These are phyloP conservation scores for Diphasiastrum complanatum DNA, from an alignment of 83 land plant species.

Conservation along the genomic window DNA sequence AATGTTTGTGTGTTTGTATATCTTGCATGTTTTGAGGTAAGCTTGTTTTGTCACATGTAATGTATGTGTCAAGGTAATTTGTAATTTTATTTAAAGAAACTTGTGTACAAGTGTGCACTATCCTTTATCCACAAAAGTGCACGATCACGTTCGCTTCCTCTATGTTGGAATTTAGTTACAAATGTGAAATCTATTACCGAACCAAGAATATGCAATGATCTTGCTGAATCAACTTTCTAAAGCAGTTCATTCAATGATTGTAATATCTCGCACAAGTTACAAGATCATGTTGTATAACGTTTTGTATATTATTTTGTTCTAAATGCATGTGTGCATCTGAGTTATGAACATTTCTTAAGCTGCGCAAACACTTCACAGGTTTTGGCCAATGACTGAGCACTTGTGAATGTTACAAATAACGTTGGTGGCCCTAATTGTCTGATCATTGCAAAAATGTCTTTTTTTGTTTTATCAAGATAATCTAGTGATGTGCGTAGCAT, in stretches of 20 bases:
- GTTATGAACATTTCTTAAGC: background rate
- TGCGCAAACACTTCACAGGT: too few species aligned
- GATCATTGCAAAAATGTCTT: conserved; percentile 4
- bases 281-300: background rate
- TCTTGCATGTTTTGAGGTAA: too few species aligned
- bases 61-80: background rate
- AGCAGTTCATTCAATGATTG: background rate
- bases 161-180: conserved; percentile 1
- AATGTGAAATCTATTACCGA: background rate
- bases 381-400: too few species aligned
- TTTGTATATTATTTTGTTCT: background rate
- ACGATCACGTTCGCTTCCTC: conserved; percentile 4
- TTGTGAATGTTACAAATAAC: conserved; percentile 4
- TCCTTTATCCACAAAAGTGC: conserved; percentile 1
- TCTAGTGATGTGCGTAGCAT: background rate
- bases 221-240: conserved; percentile 1
- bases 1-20: too few species aligned
- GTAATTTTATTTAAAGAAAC: background rate
- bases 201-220: background rate
- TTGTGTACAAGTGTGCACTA: background rate
- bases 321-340: background rate
- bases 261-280: background rate
- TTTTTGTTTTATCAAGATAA: background rate
- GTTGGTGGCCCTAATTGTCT: conserved; percentile 6
- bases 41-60: conserved; percentile 10